Conservation (phyloP, 2,329 filamentous ascomycete genomes). For the Aspergillus cejpii region DNA sequence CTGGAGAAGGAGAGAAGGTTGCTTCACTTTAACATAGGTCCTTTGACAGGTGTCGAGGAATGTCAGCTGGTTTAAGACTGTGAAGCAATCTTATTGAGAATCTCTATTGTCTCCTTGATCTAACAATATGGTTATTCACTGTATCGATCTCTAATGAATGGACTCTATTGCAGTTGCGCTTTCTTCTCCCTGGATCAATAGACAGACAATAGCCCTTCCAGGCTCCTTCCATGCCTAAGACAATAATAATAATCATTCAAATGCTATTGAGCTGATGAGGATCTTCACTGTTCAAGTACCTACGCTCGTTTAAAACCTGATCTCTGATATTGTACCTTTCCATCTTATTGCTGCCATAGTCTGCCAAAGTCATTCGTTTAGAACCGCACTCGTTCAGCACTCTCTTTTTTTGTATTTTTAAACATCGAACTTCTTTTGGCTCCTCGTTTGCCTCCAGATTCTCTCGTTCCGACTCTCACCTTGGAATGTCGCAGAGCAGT, state of each 20-base stretch:
- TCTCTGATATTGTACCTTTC: slow-evolving; percentile 6
- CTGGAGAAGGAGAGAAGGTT: too few relatives aligned
- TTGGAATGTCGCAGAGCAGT: slow-evolving; percentile 9
- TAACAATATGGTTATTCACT: background rate
- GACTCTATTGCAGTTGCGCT: background rate
- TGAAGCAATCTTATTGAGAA: too few relatives aligned
- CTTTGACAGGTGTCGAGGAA: too few relatives aligned
- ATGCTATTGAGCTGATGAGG: too few relatives aligned
- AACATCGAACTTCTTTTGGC: slow-evolving; percentile 1
- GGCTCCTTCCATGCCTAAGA: background rate
- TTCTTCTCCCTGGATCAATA: background rate
- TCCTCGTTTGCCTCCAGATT: background rate
- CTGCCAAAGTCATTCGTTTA: slow-evolving; percentile 12
- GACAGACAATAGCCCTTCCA: too few relatives aligned
- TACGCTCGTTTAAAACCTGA: background rate
- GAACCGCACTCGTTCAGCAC: slow-evolving; percentile 9
- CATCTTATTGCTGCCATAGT: slow-evolving; percentile 14
- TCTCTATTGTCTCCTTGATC: background rate
- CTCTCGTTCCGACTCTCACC: background rate
- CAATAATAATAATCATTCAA: too few relatives aligned
- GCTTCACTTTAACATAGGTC: too few relatives aligned
- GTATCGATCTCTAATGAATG: background rate
- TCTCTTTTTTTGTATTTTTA: background rate
- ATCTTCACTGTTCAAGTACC: background rate
- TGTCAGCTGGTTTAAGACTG: too few relatives aligned